Percentiles rank a stretch among this genome's conserved stretches.
phyloP scores from a whole-genome alignment of 2,329 filamentous ascomycete species.

The Fusarium marasasianum region DNA sequence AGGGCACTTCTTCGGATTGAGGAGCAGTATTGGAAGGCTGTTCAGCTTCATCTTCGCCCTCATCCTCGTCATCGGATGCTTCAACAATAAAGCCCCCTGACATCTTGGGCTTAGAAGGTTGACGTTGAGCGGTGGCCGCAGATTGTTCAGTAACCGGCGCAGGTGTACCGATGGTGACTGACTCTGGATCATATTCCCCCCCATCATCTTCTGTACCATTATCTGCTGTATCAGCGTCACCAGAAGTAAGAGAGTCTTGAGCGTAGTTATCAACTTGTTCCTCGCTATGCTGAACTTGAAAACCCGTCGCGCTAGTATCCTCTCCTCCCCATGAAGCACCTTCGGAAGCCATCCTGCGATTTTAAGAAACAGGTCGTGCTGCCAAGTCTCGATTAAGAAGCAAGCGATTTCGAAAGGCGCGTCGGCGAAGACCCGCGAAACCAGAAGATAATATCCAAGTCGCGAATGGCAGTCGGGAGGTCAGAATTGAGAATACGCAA shows the following conservation, averaged over 20 bases:
- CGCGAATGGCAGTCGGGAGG: neutral
- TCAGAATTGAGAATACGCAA: neutral
- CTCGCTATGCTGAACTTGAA: slow-evolving; percentile 64
- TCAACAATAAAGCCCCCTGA: slow-evolving; percentile 69
- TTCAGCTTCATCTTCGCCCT: slow-evolving; percentile 61
- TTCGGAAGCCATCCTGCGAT: slow-evolving; percentile 50
- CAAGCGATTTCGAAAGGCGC: slow-evolving; percentile 15
- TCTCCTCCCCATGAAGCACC: slow-evolving; percentile 61
- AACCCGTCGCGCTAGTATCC: slow-evolving; percentile 65
- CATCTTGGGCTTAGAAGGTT: slow-evolving; percentile 64
- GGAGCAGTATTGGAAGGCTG: slow-evolving; percentile 40
- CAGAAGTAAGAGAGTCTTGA: slow-evolving; percentile 57
- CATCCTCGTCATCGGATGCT: slow-evolving; percentile 68
- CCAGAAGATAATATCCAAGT: slow-evolving; percentile 2
- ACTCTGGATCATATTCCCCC: slow-evolving; percentile 68
- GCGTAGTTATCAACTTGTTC: slow-evolving; percentile 63
- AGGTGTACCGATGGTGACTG: slow-evolving; percentile 56
- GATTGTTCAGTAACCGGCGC: slow-evolving; percentile 49
- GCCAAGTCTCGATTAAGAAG: slow-evolving; percentile 14
- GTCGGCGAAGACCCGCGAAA: slow-evolving; percentile 14
- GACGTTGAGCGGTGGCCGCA: slow-evolving; percentile 43
- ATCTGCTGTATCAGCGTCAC: slow-evolving; percentile 61
- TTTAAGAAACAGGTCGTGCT: slow-evolving; percentile 5
- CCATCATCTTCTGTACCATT: slow-evolving; percentile 63
- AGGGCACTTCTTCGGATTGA: slow-evolving; percentile 15